A percentile compares a stretch with the other conserved stretches of the same genome.
Conservation (phyloP, 1,139 yeast species). For the Debaryomyces psychrophilus region DNA sequence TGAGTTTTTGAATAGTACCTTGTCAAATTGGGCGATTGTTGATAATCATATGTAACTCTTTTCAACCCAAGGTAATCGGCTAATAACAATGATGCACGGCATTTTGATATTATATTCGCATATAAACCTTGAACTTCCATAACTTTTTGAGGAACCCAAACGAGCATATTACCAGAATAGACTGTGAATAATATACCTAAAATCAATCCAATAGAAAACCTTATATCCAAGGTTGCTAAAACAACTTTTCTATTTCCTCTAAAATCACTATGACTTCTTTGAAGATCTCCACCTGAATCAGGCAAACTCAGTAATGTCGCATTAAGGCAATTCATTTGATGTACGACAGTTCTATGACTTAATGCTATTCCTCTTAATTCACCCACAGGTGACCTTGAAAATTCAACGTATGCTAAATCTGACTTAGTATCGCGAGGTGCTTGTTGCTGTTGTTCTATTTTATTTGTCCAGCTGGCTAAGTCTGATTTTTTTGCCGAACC, state of each 20-base stretch:
- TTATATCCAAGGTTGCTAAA: slow-evolving; percentile 78
- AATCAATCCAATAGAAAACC: slow-evolving; percentile 87
- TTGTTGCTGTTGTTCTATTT: slow-evolving; percentile 27
- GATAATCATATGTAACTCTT: slow-evolving; percentile 90
- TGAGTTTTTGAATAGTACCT: slow-evolving; percentile 77
- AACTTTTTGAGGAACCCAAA: slow-evolving; percentile 78
- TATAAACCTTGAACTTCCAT: slow-evolving; percentile 85
- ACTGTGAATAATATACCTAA: slow-evolving; percentile 80
- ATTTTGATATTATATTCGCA: slow-evolving; percentile 75
- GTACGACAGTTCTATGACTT: slow-evolving; percentile 83
- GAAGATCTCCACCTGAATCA: slow-evolving; percentile 43
- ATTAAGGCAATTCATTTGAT: slow-evolving; percentile 81
- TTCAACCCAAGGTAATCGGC: slow-evolving; percentile 92
- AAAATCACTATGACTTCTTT: slow-evolving; percentile 32
- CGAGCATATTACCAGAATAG: slow-evolving; percentile 78
- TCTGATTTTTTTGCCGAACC: slow-evolving; percentile 63
- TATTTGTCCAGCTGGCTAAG: slow-evolving; percentile 33
- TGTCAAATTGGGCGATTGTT: slow-evolving; percentile 84
- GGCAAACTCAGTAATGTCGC: slow-evolving; percentile 70
- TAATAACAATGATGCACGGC: slow-evolving; percentile 70
- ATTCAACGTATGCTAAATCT: slow-evolving; percentile 92
- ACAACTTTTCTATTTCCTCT: slow-evolving; percentile 39
- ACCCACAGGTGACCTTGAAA: slow-evolving; percentile 87
- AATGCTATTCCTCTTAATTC: slow-evolving; percentile 92
- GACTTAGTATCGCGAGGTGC: slow-evolving; percentile 20